Evolutionary conservation across 2,329 filamentous ascomycete species (phyloP).

Genomic region (Emergomyces africanus): DNA sequence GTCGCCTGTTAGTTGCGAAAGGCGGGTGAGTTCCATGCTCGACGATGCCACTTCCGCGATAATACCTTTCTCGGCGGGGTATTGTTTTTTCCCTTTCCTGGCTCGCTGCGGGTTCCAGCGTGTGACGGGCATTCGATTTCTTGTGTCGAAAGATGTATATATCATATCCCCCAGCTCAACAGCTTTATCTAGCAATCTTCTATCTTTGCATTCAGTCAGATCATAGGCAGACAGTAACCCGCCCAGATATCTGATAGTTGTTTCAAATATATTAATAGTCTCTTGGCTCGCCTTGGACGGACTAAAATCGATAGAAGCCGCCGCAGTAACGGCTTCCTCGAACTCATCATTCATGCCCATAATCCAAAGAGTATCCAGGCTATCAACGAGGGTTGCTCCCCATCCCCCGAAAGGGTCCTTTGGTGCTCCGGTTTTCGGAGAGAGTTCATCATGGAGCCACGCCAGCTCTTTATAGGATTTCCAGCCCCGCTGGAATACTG

Average conservation of each 20-base stretch:
- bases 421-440: neutral
- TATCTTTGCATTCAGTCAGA: slow-evolving; percentile 44
- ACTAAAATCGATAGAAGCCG: slow-evolving; percentile 43
- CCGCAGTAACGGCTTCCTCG: slow-evolving; percentile 38
- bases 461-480: neutral
- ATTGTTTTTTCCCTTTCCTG: slow-evolving; percentile 44
- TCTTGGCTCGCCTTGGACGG: slow-evolving; percentile 8
- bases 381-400: slow-evolving; percentile 48
- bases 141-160: slow-evolving; percentile 31
- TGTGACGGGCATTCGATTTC: slow-evolving; percentile 16
- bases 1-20: slow-evolving; percentile 28
- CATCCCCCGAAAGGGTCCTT: slow-evolving; percentile 42
- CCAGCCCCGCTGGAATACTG: neutral
- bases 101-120: slow-evolving; percentile 21
- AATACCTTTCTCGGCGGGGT: slow-evolving; percentile 46
- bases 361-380: slow-evolving; percentile 50
- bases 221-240: slow-evolving; percentile 43
- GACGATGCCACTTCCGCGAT: slow-evolving; percentile 28
- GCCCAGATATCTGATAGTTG: slow-evolving; percentile 41
- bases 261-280: slow-evolving; percentile 36
- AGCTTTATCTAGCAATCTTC: slow-evolving; percentile 39
- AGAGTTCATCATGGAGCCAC: neutral
- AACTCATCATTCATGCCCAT: slow-evolving; percentile 49
- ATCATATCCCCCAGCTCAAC: slow-evolving; percentile 43
- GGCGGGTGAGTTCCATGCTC: slow-evolving; percentile 30